phyloP scores from a whole-genome alignment of 2,329 filamentous ascomycete species.

The Penicillium thymicola region DNA sequence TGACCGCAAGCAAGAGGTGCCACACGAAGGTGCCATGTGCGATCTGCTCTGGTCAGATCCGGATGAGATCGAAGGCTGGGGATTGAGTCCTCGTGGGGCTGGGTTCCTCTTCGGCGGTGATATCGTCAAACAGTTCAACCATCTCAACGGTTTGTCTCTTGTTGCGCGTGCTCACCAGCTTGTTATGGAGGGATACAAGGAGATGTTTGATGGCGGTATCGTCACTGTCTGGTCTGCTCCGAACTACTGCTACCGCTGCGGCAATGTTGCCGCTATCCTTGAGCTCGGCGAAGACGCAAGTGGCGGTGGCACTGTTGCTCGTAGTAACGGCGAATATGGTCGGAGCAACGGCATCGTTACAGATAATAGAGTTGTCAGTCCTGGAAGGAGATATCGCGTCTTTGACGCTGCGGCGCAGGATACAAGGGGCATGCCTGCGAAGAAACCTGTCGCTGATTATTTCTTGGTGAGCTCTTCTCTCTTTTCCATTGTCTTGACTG shows the following conservation, averaged over 20 bases:
- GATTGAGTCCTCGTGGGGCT: slow-evolving; percentile 85
- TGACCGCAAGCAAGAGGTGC: slow-evolving; percentile 96
- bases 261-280: slow-evolving; percentile 91
- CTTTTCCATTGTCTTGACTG: background rate
- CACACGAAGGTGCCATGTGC: slow-evolving; percentile 98
- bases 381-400: slow-evolving; percentile 85
- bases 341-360: slow-evolving; percentile 49
- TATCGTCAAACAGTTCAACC: slow-evolving; percentile 94
- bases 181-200: slow-evolving; percentile 99
- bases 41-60: slow-evolving; percentile 97
- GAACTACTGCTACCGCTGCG: slow-evolving; percentile 95
- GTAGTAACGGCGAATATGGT: slow-evolving; percentile 54
- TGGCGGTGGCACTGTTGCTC: slow-evolving; percentile 66
- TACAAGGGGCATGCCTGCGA: slow-evolving; percentile 93
- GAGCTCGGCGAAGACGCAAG: slow-evolving; percentile 85
- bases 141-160: slow-evolving; percentile 85
- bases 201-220: slow-evolving; percentile 95
- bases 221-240: slow-evolving; percentile 99
- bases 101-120: slow-evolving; percentile 94
- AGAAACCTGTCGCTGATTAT: slow-evolving; percentile 97
- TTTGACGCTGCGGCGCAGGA: slow-evolving; percentile 97
- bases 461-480: slow-evolving; percentile 59
- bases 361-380: slow-evolving; percentile 58
- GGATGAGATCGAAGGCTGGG: slow-evolving; percentile 97
- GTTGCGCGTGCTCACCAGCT: slow-evolving; percentile 95